Evolutionary conservation across 1,139 yeast genomes (phyloP).

Genomic region (Yamadazyma friedrichii): DNA sequence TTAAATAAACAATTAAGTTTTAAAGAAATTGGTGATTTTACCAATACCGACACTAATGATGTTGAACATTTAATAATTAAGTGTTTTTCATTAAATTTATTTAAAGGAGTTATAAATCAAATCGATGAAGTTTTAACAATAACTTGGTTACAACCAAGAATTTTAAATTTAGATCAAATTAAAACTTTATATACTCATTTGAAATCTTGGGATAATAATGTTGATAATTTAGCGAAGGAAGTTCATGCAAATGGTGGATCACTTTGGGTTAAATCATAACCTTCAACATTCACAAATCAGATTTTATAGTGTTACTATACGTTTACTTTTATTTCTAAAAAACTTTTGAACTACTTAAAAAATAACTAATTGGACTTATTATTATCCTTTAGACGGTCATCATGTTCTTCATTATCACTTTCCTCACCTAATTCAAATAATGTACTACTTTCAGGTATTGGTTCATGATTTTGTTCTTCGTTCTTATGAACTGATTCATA

Average conservation of each 20-base stretch:
- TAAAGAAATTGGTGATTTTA: slow-evolving; percentile 66
- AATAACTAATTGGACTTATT: background rate
- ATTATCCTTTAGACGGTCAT: slow-evolving; percentile 24
- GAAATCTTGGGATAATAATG: slow-evolving; percentile 74
- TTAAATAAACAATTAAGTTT: slow-evolving; percentile 74
- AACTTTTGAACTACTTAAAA: background rate
- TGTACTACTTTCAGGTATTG: slow-evolving; percentile 23
- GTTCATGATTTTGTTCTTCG: background rate
- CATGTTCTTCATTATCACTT: slow-evolving; percentile 29
- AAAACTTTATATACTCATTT: slow-evolving; percentile 72
- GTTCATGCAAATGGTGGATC: slow-evolving; percentile 39
- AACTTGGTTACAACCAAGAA: slow-evolving; percentile 95
- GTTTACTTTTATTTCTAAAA: background rate
- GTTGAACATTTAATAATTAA: slow-evolving; percentile 92
- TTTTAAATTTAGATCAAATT: slow-evolving; percentile 79
- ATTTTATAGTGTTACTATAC: background rate
- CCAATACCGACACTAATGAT: slow-evolving; percentile 67
- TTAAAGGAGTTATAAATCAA: slow-evolving; percentile 88
- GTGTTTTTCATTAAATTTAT: slow-evolving; percentile 78
- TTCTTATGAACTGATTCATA: slow-evolving; percentile 19
- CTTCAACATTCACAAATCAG: too few relatives aligned
- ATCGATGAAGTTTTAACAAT: slow-evolving; percentile 74
- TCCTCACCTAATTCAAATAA: slow-evolving; percentile 41
- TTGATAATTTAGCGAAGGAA: slow-evolving; percentile 56
- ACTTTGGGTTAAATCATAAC: slow-evolving; percentile 31